These are phyloP conservation scores for Spathaspora girioi DNA, from an alignment of 805 yeast genomes.

Conservation along the genomic window DNA sequence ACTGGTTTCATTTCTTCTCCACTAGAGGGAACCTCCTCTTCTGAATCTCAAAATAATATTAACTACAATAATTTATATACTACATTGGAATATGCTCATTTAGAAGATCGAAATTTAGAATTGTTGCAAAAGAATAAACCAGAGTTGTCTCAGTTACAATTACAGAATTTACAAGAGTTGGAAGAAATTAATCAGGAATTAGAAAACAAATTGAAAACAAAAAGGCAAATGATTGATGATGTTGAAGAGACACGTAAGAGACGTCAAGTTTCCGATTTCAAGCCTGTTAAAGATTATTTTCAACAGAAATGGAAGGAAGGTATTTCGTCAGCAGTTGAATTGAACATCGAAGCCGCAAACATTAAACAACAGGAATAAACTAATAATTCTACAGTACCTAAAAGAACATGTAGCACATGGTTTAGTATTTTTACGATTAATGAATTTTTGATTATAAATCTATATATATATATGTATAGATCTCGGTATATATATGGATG, in stretches of 20 bases:
- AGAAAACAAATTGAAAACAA: conserved; percentile 23
- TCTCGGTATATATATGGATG: background rate
- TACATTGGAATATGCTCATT: conserved; percentile 36
- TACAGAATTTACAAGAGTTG: conserved; percentile 24
- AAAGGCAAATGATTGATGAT: conserved; percentile 42
- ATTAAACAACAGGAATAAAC: background rate
- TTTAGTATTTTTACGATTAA: background rate
- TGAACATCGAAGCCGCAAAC: conserved; percentile 25
- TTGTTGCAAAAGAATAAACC: conserved; percentile 28
- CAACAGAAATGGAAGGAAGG: conserved; percentile 50
- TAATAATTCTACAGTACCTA: no score
- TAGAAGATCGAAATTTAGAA: conserved; percentile 39
- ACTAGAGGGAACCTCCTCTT: conserved; percentile 4
- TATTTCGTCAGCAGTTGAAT: conserved; percentile 34
- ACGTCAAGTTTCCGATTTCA: conserved; percentile 38
- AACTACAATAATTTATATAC: conserved; percentile 22
- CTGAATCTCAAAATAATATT: background rate
- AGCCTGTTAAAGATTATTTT: conserved; percentile 43
- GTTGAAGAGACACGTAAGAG: conserved; percentile 39
- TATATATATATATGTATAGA: background rate
- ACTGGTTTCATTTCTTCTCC: conserved; percentile 15
- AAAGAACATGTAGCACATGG: background rate
- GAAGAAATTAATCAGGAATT: conserved; percentile 20
- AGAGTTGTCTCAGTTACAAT: conserved; percentile 35
- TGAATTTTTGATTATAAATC: background rate